Conservation (phyloP, 2,329 filamentous ascomycete species). For the Xylaria sp. region DNA sequence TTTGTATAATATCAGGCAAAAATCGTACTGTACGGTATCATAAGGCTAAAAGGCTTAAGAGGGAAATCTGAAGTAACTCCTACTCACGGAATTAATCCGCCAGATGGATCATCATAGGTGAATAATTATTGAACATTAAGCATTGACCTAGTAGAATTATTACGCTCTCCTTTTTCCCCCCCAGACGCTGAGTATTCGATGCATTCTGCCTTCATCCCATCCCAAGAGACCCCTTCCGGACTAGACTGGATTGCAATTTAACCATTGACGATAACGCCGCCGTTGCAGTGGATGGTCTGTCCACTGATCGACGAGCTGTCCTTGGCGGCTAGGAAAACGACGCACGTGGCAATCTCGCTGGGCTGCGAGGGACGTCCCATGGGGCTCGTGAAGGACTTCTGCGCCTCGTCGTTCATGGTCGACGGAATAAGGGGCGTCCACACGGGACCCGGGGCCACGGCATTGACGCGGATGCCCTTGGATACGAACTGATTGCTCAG, state of each 20-base stretch:
- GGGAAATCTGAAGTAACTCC: too few relatives aligned
- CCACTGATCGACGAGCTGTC: conserved; percentile 78
- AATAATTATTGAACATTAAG: too few relatives aligned
- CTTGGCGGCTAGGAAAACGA: conserved; percentile 78
- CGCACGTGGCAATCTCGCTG: conserved; percentile 80
- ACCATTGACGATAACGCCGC: conserved; percentile 56
- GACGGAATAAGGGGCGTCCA: conserved; percentile 78
- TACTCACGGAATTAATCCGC: too few relatives aligned
- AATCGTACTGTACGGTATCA: too few relatives aligned
- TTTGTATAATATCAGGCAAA: too few relatives aligned
- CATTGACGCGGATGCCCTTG: conserved; percentile 67
- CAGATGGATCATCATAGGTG: too few relatives aligned
- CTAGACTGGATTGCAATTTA: conserved; percentile 37
- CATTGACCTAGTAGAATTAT: too few relatives aligned
- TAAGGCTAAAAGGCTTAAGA: too few relatives aligned
- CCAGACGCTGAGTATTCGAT: not conserved
- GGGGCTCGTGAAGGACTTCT: conserved; percentile 74
- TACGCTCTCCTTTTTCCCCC: too few relatives aligned
- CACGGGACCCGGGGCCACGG: conserved; percentile 76
- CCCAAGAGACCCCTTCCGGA: not conserved
- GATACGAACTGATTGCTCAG: conserved; percentile 75
- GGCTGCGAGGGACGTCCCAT: conserved; percentile 82
- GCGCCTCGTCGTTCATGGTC: conserved; percentile 72
- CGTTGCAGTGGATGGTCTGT: conserved; percentile 65
- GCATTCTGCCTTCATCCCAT: too few relatives aligned